Conservation (phyloP, 2,329 filamentous ascomycete genomes). For the Aschersonia sp. region DNA sequence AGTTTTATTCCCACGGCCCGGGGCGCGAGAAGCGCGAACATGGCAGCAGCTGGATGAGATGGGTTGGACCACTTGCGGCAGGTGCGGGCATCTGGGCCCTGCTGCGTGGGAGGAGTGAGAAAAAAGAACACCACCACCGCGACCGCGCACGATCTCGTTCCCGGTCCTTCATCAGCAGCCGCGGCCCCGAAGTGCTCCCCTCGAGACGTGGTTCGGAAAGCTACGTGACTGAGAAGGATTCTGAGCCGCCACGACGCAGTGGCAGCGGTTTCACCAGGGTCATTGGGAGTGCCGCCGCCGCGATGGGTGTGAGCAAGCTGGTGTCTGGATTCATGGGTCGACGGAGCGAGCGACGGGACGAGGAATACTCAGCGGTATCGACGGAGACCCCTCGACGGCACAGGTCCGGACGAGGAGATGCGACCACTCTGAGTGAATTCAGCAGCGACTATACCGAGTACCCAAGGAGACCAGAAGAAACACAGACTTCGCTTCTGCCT, state of each 20-base stretch:
- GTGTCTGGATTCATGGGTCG: conserved; percentile 43
- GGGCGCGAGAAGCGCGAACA: conserved; percentile 6
- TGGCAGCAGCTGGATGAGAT: conserved; percentile 22
- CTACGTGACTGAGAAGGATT: conserved; percentile 52
- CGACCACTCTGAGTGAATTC: conserved; percentile 31
- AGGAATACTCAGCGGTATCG: conserved; percentile 48
- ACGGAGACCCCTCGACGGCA: conserved; percentile 43
- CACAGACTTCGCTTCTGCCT: conserved; percentile 28
- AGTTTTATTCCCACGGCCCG: conserved; percentile 21
- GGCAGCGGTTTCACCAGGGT: conserved; percentile 45
- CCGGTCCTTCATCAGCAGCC: conserved; percentile 19
- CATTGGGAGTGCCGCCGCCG: conserved; percentile 43
- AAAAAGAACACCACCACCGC: conserved; percentile 22
- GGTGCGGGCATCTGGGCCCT: conserved; percentile 34
- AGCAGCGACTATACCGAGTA: conserved; percentile 31
- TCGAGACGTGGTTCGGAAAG: conserved; percentile 40
- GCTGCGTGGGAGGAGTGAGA: conserved; percentile 27
- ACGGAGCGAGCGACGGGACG: conserved; percentile 33
- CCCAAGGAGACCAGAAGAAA: conserved; percentile 12
- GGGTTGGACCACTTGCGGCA: conserved; percentile 38
- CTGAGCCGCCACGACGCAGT: conserved; percentile 24
- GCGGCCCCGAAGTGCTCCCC: conserved; percentile 33
- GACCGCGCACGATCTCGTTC: conserved; percentile 25
- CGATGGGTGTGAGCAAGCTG: conserved; percentile 47
- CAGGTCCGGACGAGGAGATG: conserved; percentile 19